Percentiles rank a stretch among this genome's conserved stretches.
Evolutionary conservation across 2,329 filamentous ascomycete species (phyloP).

Genomic region (Diaporthe sp.): DNA sequence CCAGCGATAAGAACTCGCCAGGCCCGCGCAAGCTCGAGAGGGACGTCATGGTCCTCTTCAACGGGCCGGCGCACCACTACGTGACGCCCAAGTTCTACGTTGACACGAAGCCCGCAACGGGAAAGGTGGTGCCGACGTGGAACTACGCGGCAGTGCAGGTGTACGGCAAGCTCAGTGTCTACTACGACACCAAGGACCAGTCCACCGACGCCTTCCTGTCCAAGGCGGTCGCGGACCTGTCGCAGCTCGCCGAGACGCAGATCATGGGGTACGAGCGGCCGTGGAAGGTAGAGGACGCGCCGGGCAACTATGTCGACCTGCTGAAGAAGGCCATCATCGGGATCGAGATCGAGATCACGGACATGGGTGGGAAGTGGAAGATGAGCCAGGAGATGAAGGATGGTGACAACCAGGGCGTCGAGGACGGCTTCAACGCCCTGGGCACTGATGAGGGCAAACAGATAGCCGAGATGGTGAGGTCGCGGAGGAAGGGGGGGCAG

Average conservation of each 20-base stretch:
- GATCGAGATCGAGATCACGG: conserved; percentile 66
- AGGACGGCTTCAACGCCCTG: conserved; percentile 62
- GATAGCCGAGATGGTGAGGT: conserved; percentile 47
- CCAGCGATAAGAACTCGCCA: conserved; percentile 36
- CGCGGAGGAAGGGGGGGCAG: background rate
- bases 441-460: conserved; percentile 43
- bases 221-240: conserved; percentile 63
- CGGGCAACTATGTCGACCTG: conserved; percentile 64
- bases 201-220: conserved; percentile 60
- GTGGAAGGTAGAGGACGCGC: conserved; percentile 70
- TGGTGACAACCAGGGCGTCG: conserved; percentile 66
- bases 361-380: conserved; percentile 71
- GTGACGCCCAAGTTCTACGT: conserved; percentile 76
- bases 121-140: conserved; percentile 78
- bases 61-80: conserved; percentile 67
- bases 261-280: conserved; percentile 67
- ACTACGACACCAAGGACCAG: conserved; percentile 57
- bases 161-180: conserved; percentile 67
- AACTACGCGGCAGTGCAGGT: conserved; percentile 75
- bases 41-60: conserved; percentile 74
- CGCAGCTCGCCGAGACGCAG: conserved; percentile 56
- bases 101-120: conserved; percentile 71
- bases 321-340: conserved; percentile 70
- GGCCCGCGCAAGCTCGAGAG: conserved; percentile 47
- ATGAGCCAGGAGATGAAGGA: conserved; percentile 70